Base-by-base conservation (phyloP, 2,329 filamentous ascomycete genomes). In the Sporothrix euskadiensis region DNA sequence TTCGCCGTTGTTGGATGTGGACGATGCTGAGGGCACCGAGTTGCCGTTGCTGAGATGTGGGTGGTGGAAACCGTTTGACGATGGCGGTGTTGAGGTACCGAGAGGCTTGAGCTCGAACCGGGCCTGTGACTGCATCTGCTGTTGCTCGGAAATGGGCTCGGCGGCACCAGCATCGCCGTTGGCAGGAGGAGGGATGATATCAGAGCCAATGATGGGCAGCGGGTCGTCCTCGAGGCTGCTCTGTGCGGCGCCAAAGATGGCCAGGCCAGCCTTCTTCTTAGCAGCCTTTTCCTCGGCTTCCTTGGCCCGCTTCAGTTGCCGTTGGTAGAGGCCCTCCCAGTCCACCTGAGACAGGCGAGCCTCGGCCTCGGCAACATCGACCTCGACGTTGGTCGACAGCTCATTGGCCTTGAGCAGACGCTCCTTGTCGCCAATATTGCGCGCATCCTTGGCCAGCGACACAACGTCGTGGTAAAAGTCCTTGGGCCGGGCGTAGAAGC, bases 401-500 rank as follows among this genome's bases (percentile, higher is more conserved):
- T 99, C 96, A 74, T 97, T 97, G 0, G 94, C 94, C 80, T 94
- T 96, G 71, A 98, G 84, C 1, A 91, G 89, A 56, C 94, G 88
- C 75, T 97, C 92, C 77, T 91, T 90, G 78, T 98, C 95, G n/a
- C 92, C 93, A 73, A 90, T 88, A 12, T 90, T 90, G 79, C 90
- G 92, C 12, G 94, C 91, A 82, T 99, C 96, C 80, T 93, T 95
- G 30, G 91, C 91, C 5, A 99, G 84, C 49, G 91, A 89, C 80
- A 91, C 93, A 78, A 98, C 93, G 80, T 99, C 96, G 56, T 90
- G 90, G 69, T 97, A 83, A 79, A 98, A 99, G 80, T 98, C 95
- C 78, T 91, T 91, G 0, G 94, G 93, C 12, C 94, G 90, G 77
- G 94, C 93, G 82, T 99, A 99, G 82, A 94, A 99, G 5, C 96